A percentile compares a stretch with the other conserved stretches of the same genome.
These are phyloP conservation scores for Pochonia chlamydosporia DNA, from an alignment of 2,329 filamentous ascomycete genomes.

Conservation along the genomic window DNA sequence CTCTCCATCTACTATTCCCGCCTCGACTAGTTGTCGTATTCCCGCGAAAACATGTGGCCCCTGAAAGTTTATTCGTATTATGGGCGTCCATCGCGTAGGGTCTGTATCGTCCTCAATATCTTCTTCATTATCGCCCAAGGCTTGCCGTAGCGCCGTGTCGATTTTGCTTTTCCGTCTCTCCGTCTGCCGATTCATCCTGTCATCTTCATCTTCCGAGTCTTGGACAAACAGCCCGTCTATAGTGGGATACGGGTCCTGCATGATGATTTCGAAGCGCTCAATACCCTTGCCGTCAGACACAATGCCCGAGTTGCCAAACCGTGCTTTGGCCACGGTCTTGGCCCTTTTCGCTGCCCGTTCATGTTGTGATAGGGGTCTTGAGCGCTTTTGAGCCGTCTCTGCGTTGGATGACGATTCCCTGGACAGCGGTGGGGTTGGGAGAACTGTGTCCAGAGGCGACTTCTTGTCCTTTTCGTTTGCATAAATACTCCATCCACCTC, in stretches of 20 bases:
- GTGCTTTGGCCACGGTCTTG: constrained; percentile 55
- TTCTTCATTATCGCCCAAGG: constrained; percentile 13
- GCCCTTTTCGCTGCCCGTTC: constrained; percentile 48
- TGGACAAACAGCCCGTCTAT: constrained; percentile 10
- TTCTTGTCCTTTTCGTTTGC: constrained; percentile 53
- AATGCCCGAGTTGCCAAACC: constrained; percentile 61
- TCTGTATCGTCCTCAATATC: constrained; percentile 20
- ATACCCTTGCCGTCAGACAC: constrained; percentile 54
- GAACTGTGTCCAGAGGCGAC: constrained; percentile 48
- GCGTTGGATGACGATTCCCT: constrained; percentile 20
- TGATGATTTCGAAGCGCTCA: constrained; percentile 53
- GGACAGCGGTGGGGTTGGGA: constrained; percentile 43
- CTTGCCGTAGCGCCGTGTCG: constrained; percentile 27
- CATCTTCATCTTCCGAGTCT: constrained; percentile 20
- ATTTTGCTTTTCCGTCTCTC: constrained; percentile 27
- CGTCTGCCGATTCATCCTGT: constrained; percentile 10
- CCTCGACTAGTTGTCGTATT: constrained; percentile 69
- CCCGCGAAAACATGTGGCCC: constrained; percentile 78
- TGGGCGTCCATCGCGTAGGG: constrained; percentile 25
- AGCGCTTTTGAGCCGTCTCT: constrained; percentile 23
- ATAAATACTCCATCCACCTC: constrained; percentile 77
- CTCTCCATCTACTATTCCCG: constrained; percentile 67
- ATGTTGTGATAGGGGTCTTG: constrained; percentile 16
- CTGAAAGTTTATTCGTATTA: constrained; percentile 60
- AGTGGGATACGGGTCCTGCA: constrained; percentile 52